phyloP scores from a whole-genome alignment of 2,329 filamentous ascomycete genomes.

The Colletotrichum australisinense region DNA sequence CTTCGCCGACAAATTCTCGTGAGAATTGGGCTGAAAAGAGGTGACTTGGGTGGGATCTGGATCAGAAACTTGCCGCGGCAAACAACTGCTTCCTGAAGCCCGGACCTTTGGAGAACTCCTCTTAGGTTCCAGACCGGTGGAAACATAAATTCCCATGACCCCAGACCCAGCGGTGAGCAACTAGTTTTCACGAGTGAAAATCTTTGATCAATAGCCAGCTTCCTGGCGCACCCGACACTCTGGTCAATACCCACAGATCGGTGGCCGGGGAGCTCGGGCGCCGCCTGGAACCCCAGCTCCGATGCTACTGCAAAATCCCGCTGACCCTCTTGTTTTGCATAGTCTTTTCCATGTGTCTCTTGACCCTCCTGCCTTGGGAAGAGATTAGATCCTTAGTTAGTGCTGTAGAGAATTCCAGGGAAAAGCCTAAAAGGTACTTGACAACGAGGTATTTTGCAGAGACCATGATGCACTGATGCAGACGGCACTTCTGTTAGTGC shows the following conservation, averaged over 20 bases:
- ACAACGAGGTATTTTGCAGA: background rate
- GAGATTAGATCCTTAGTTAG: background rate
- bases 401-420: background rate
- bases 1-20: background rate
- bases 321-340: background rate
- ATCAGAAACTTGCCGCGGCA: background rate
- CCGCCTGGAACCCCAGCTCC: conserved; percentile 1
- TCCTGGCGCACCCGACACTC: background rate
- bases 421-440: background rate
- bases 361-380: background rate
- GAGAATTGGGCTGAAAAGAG: background rate
- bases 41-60: background rate
- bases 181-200: background rate
- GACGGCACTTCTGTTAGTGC: background rate
- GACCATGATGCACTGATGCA: background rate
- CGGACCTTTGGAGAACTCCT: background rate
- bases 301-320: background rate
- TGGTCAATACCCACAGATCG: conserved; percentile 1
- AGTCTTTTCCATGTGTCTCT: background rate
- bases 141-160: background rate
- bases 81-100: background rate
- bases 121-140: background rate
- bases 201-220: background rate
- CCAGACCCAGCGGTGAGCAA: background rate
- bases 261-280: conserved; percentile 17